Evolutionary conservation across 768 basidiomycete species (phyloP), one percentile per base, ranked within the genome.

Genomic region (Hypholoma fasciculare): DNA sequence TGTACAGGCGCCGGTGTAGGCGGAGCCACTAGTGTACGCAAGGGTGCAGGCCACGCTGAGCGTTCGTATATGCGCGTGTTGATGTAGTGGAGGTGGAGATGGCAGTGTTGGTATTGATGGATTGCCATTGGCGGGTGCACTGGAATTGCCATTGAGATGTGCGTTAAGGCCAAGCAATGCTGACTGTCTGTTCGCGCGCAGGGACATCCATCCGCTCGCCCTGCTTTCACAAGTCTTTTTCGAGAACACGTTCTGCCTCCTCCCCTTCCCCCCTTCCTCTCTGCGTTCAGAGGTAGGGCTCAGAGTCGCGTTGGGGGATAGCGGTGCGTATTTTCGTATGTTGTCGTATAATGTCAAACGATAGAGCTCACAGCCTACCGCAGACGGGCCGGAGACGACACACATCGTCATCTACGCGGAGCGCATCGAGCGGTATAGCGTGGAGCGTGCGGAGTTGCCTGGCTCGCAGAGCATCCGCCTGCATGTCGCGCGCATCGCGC

Each of bases 181-280:
- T 34, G 3, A 34, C 30, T 7, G 30, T 34, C 54, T 17, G 39
- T 13, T 20, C 19, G 38, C 17, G 14, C 20, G 40, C 58, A 90
- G 90, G 76, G 86, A 90, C 62, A 81, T 92, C 9, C 88, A 92
- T 60, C 87, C 88, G 5, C 73, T 74, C 16, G 86, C 89, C 9
- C 76, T 76, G 1, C 64, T 92, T 47, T 84, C 84, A 5, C 78
- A 76, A 50, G 74, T 87, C 2, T 92, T 88, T 66, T 88, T 92
- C 57, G 86, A 90, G 67, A 90, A 88, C 60, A 76, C 77, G 1
- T 81, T 92, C 58, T 90, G 88, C 67, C 68, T 88, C 56, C 69
- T 56, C 59, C 78, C 67, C 56, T 82, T 65, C 60, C 69, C 52
- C 30, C 69, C 17, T 44, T 73, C 26, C 50, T 71, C 55, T 56